These are phyloP conservation scores for Fusarium udum DNA, from an alignment of 2,329 filamentous ascomycete species.

Conservation along the genomic window DNA sequence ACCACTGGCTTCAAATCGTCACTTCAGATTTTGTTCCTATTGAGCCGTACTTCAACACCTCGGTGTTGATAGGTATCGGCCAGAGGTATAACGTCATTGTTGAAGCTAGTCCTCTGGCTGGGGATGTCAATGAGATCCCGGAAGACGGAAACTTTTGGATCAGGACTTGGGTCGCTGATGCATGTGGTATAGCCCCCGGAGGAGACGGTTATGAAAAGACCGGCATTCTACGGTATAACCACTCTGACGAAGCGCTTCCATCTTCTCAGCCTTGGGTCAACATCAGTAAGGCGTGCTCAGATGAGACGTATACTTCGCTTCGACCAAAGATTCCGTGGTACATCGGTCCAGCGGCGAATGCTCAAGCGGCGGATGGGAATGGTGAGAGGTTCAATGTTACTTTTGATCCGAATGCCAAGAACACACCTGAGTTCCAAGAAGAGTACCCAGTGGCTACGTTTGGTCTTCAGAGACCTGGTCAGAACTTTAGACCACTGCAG, in stretches of 20 bases:
- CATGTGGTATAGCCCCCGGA: neutral
- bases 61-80: slow-evolving; percentile 29
- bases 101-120: slow-evolving; percentile 21
- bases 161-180: slow-evolving; percentile 18
- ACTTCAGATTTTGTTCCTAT: slow-evolving; percentile 35
- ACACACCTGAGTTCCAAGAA: neutral
- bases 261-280: slow-evolving; percentile 2
- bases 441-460: slow-evolving; percentile 26
- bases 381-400: slow-evolving; percentile 32
- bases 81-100: slow-evolving; percentile 37
- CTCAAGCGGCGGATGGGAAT: neutral
- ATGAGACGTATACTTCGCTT: slow-evolving; percentile 30
- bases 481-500: slow-evolving; percentile 25
- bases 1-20: slow-evolving; percentile 34
- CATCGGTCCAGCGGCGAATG: slow-evolving; percentile 30
- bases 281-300: slow-evolving; percentile 23
- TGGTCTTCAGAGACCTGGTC: slow-evolving; percentile 14
- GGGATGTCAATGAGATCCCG: slow-evolving; percentile 12
- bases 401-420: neutral
- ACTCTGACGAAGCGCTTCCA: neutral
- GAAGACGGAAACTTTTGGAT: slow-evolving; percentile 39
- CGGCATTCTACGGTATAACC: slow-evolving; percentile 30
- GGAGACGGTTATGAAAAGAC: slow-evolving; percentile 25
- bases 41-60: slow-evolving; percentile 25
- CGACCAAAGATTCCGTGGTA: slow-evolving; percentile 35